These are phyloP conservation scores for Cicer yamashitae DNA, from an alignment of 306 rosid genomes.

Conservation along the genomic window DNA sequence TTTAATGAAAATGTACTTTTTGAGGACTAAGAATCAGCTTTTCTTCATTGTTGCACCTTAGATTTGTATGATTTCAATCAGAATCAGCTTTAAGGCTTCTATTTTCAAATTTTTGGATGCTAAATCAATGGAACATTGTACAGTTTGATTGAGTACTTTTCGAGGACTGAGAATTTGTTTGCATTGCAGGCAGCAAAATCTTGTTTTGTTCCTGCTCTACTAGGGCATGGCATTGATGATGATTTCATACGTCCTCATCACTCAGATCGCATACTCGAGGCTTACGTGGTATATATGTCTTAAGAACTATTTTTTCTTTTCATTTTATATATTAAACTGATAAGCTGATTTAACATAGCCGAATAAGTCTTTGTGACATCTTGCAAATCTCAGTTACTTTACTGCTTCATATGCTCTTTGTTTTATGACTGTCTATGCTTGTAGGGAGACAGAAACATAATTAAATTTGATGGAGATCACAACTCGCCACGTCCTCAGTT, in stretches of 20 bases:
- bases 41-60: too few relatives aligned
- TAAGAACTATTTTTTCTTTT: slow-evolving; percentile 2
- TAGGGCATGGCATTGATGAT: slow-evolving; percentile 94
- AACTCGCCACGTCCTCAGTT: slow-evolving; percentile 95
- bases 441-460: slow-evolving; percentile 93
- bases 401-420: slow-evolving; percentile 6
- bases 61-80: too few relatives aligned
- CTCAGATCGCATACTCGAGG: slow-evolving; percentile 82
- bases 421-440: slow-evolving; percentile 39
- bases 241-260: slow-evolving; percentile 96
- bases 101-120: too few relatives aligned
- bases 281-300: slow-evolving; percentile 72
- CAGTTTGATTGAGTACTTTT: too few relatives aligned
- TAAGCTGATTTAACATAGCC: slow-evolving; percentile 17
- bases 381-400: slow-evolving; percentile 10
- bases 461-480: slow-evolving; percentile 98
- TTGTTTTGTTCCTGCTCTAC: slow-evolving; percentile 80
- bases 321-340: background rate
- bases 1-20: background rate
- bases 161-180: slow-evolving; percentile 22
- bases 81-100: too few relatives aligned
- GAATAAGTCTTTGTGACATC: slow-evolving; percentile 27
- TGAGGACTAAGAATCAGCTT: background rate
- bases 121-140: too few relatives aligned
- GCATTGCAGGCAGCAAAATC: slow-evolving; percentile 78